Evolutionary conservation across 257 asterid species (phyloP).

Genomic region (Capsicum pubescens): DNA sequence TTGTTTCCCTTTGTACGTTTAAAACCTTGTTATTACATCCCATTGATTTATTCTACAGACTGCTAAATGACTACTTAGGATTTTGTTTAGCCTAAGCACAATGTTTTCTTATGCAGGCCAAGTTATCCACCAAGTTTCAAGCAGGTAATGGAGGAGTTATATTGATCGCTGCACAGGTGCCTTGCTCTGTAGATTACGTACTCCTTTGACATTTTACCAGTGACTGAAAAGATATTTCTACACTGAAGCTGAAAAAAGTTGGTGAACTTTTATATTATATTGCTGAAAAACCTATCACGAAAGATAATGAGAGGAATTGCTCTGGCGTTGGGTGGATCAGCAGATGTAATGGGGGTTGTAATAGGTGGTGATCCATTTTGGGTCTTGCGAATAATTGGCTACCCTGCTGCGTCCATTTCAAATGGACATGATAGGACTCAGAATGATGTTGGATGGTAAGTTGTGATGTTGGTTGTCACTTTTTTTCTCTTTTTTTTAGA

Average conservation of each 20-base stretch:
- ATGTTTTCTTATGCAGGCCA: slow-evolving; percentile 63
- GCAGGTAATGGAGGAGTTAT: slow-evolving; percentile 69
- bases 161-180: slow-evolving; percentile 81
- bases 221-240: neutral
- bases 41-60: neutral
- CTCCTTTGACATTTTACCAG: neutral
- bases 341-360: slow-evolving; percentile 65
- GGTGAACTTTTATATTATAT: neutral
- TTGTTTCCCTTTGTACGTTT: neutral
- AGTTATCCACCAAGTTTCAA: slow-evolving; percentile 62
- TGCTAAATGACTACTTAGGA: neutral
- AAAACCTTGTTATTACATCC: neutral
- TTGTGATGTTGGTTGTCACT: neutral
- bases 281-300: slow-evolving; percentile 68
- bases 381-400: slow-evolving; percentile 92
- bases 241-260: neutral
- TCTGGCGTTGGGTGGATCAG: slow-evolving; percentile 60
- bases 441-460: slow-evolving; percentile 78
- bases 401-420: slow-evolving; percentile 56
- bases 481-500: neutral
- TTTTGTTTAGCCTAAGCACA: neutral
- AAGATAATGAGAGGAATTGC: slow-evolving; percentile 93
- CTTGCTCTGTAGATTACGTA: neutral
- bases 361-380: slow-evolving; percentile 95
- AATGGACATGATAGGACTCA: slow-evolving; percentile 47